Evolutionary conservation across 2,329 filamentous ascomycete genomes (phyloP).

Genomic region (Hymenoscyphus fructigenus): DNA sequence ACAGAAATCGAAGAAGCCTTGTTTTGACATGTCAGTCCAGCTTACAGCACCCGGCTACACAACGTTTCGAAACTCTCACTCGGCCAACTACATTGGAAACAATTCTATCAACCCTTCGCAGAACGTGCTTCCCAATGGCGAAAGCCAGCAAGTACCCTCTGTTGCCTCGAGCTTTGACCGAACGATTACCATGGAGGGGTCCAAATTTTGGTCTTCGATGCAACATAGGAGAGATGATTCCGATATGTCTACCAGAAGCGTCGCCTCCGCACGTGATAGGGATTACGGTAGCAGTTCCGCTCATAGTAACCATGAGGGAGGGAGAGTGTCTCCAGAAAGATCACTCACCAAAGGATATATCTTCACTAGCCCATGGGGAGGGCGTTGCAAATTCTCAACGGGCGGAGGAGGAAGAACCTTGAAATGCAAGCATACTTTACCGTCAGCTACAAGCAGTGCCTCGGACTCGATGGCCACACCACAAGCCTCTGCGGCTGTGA

Average conservation of each 20-base stretch:
- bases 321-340: constrained; percentile 17
- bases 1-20: constrained; percentile 40
- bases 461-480: constrained; percentile 16
- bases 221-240: constrained; percentile 31
- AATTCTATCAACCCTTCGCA: background rate
- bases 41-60: constrained; percentile 37
- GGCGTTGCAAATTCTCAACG: constrained; percentile 81
- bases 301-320: constrained; percentile 10
- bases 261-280: constrained; percentile 17
- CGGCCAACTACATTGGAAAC: background rate
- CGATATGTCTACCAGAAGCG: constrained; percentile 22
- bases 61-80: constrained; percentile 28
- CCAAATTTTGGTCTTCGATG: constrained; percentile 30
- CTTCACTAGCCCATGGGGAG: constrained; percentile 84
- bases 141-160: background rate
- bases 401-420: constrained; percentile 72
- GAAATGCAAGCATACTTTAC: constrained; percentile 71
- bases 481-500: constrained; percentile 48
- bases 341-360: constrained; percentile 57
- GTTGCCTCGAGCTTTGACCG: constrained; percentile 45
- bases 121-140: constrained; percentile 5
- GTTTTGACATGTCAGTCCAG: constrained; percentile 35
- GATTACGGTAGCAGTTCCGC: constrained; percentile 23
- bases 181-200: constrained; percentile 53
- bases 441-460: constrained; percentile 35